Base-by-base conservation (phyloP, 441 rosid genomes). In the Manihot esculenta region DNA sequence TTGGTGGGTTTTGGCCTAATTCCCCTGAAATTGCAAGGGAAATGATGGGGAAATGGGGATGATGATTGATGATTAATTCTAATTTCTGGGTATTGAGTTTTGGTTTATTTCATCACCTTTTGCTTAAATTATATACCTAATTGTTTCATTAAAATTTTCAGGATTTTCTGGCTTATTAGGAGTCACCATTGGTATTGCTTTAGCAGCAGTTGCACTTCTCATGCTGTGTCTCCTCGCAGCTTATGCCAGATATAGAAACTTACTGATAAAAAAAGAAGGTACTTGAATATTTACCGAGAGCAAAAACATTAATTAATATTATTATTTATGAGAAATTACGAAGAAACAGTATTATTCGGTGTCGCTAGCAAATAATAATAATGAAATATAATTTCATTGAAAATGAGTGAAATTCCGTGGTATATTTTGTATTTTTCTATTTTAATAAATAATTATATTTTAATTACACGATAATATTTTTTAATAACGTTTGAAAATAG, bases 181-280 rank as follows among this genome's bases (percentile, higher is more conserved):
- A 38, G 47, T 79, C 61, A 72, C 66, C 10, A 73, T 85, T 24
- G 82, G 90, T 41, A 74, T 84, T 49, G 83, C 65, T 54, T 77
- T 89, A 59, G 81, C 81, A 50, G 77, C 80, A 66, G 70, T 59
- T 71, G 97, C 97, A 69, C 73, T 84, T 38, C 33, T 83, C 33
- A 72, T 86, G 81, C 74, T 93, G 35, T 70, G 77, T 24, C 47
- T 85, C 53, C 79, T 67, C 55, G 87, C 83, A 45, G 85, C 74
- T 66, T 88, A 85, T 76, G 78, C 77, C 26, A 63, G 66, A 64
- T 79, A 80, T 75, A 24, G 68, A 38, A 85, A 81, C 75, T 15
- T 81, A n/a, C 68, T 76, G 10, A 89, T 68, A 82, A 54, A 62
- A n/a, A 86, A 73, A 81, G 68, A 78, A 88, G 97, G 98, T 93